Percentiles rank a stretch among this genome's conserved stretches.
Conservation (phyloP, 2,329 filamentous ascomycete genomes). For the Pseudocercospora fijiensis region DNA sequence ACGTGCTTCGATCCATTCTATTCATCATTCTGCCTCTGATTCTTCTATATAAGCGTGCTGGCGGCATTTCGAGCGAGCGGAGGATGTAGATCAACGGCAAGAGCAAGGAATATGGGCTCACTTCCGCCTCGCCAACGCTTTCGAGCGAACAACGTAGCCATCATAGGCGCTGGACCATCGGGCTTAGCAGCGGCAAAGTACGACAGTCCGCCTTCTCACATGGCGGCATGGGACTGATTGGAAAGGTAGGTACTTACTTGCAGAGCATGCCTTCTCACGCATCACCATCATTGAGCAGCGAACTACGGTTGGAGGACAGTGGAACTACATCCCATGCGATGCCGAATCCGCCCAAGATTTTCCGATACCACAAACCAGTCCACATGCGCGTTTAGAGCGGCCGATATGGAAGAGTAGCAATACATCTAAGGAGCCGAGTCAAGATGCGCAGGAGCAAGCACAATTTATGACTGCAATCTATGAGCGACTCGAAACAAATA, state of each 20-base stretch:
- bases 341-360: conserved; percentile 47
- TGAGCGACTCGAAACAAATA: conserved; percentile 79
- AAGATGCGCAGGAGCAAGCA: conserved; percentile 45
- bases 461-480: conserved; percentile 83
- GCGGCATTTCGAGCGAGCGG: not conserved
- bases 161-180: conserved; percentile 80
- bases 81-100: not conserved
- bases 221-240: conserved; percentile 2
- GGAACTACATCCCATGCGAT: conserved; percentile 67
- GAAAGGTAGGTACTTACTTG: conserved; percentile 63
- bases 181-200: conserved; percentile 75
- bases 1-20: not conserved
- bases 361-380: conserved; percentile 66
- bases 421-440: conserved; percentile 16
- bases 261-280: conserved; percentile 66
- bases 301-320: conserved; percentile 73
- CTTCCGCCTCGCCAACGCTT: conserved; percentile 29
- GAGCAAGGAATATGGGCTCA: conserved; percentile 21
- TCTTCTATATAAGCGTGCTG: not conserved
- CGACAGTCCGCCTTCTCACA: conserved; percentile 11
- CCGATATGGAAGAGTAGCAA: conserved; percentile 52
- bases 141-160: conserved; percentile 62
- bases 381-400: conserved; percentile 60
- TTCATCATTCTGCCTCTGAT: not conserved
- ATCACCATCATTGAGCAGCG: conserved; percentile 84